Percentiles rank a stretch among this genome's conserved stretches.
These are phyloP conservation scores for Sphaerostilbella broomeana DNA, from an alignment of 2,329 filamentous ascomycete genomes.

Conservation along the genomic window DNA sequence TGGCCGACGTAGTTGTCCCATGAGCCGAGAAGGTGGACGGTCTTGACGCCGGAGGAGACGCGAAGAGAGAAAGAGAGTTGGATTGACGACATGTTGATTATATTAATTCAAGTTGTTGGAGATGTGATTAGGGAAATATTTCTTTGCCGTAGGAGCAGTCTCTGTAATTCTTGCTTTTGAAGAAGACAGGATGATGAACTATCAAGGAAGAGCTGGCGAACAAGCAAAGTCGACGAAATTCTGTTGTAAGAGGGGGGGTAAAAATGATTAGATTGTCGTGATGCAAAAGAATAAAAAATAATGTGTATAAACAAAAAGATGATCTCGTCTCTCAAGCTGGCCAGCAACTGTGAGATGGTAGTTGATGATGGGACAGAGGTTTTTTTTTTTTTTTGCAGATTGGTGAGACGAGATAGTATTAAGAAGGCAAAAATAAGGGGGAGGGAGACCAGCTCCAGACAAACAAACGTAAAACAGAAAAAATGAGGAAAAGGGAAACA, in stretches of 20 bases:
- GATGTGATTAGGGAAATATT: conserved; percentile 20
- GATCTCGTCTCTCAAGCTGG: conserved; percentile 32
- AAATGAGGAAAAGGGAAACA: conserved; percentile 31
- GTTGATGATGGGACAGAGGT: too few relatives aligned
- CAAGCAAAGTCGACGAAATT: conserved; percentile 49
- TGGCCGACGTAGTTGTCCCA: conserved; percentile 97
- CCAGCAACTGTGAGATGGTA: conserved; percentile 31
- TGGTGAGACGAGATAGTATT: conserved; percentile 24
- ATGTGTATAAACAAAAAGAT: conserved; percentile 18
- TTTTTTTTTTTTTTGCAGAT: too few relatives aligned
- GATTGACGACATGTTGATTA: conserved; percentile 71
- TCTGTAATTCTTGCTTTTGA: conserved; percentile 14
- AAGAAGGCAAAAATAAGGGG: conserved; percentile 30
- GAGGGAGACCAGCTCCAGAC: conserved; percentile 50
- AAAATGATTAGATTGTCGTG: conserved; percentile 17
- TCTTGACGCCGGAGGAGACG: conserved; percentile 94
- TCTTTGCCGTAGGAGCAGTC: conserved; percentile 3
- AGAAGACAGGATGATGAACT: conserved; percentile 19
- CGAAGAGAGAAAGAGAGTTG: conserved; percentile 94
- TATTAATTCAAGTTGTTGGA: conserved; percentile 16
- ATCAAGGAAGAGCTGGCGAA: too few relatives aligned
- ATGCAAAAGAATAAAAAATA: conserved; percentile 20
- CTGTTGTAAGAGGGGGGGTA: conserved; percentile 39
- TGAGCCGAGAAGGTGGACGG: conserved; percentile 92
- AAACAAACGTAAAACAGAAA: conserved; percentile 31